phyloP scores from a whole-genome alignment of 176 grass and related monocot species.

The Aechmea fasciata region DNA sequence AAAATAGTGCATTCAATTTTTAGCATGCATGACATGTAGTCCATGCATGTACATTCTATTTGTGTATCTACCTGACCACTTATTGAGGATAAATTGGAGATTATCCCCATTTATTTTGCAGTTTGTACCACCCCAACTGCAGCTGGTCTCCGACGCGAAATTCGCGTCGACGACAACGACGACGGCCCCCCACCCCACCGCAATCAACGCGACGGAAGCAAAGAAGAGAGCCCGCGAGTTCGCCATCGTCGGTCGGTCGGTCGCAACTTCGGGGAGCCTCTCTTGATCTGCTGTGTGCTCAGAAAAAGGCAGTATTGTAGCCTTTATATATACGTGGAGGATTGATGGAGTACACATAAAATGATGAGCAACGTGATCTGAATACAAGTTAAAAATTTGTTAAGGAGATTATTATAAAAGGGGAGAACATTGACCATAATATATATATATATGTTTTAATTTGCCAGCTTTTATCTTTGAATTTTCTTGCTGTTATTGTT shows the following conservation, averaged over 20 bases:
- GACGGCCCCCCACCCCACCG: not conserved
- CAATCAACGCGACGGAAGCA: constrained; percentile 13
- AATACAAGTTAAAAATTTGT: no score
- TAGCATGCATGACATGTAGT: not conserved
- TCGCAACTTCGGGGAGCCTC: no score
- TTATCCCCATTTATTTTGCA: constrained; percentile 12
- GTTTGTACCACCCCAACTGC: constrained; percentile 16
- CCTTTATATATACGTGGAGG: no score
- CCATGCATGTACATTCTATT: not conserved
- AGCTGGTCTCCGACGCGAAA: not conserved
- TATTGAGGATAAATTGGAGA: constrained; percentile 15
- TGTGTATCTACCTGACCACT: constrained; percentile 23
- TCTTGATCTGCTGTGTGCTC: no score
- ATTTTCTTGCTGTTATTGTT: no score
- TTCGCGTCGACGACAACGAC: constrained; percentile 10
- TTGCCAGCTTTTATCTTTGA: no score
- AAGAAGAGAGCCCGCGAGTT: constrained; percentile 1
- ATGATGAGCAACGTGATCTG: no score
- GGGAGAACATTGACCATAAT: no score
- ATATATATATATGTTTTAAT: no score
- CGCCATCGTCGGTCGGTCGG: not conserved
- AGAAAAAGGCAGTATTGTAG: no score
- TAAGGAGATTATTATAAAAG: no score
- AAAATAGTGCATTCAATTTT: not conserved
- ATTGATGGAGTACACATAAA: no score